A percentile compares a stretch with the other conserved stretches of the same genome.
phyloP scores from a whole-genome alignment of 148 eudicot genomes.

The Persicaria maculosa region DNA sequence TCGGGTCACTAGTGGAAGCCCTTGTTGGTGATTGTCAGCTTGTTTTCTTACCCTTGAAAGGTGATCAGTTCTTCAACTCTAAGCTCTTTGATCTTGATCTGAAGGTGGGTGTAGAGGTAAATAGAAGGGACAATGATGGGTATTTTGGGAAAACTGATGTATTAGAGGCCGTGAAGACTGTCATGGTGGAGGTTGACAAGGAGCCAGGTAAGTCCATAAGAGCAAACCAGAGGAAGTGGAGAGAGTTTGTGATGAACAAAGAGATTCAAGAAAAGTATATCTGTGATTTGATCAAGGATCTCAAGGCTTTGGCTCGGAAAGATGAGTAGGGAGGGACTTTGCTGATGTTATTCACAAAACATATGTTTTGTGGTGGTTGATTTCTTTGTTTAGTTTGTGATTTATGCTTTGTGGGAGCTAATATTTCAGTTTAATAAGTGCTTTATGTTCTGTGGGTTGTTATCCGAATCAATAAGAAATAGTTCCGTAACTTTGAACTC shows the following conservation, averaged over 20 bases:
- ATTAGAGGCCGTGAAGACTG: conserved; percentile 25
- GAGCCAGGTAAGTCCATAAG: conserved; percentile 25
- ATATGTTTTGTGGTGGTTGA: neutral
- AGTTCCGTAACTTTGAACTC: no score
- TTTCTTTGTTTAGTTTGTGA: neutral
- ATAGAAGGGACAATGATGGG: conserved; percentile 53
- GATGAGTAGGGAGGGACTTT: neutral
- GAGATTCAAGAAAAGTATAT: conserved; percentile 28
- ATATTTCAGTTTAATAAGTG: no score
- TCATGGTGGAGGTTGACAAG: conserved; percentile 23
- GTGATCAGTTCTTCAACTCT: conserved; percentile 39
- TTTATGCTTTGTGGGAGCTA: neutral
- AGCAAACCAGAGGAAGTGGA: conserved; percentile 35
- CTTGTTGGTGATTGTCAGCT: conserved; percentile 47
- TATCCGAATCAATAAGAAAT: no score
- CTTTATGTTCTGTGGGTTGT: no score
- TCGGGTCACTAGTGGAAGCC: conserved; percentile 41
- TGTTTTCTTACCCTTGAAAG: conserved; percentile 36
- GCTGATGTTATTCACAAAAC: neutral
- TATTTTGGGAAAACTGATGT: conserved; percentile 39
- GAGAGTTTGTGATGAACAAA: conserved; percentile 25
- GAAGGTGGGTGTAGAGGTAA: conserved; percentile 43
- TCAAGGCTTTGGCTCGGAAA: conserved; percentile 24
- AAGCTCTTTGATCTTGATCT: conserved; percentile 32
- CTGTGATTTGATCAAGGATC: conserved; percentile 26